Evolutionary conservation across 805 yeast species (phyloP), one percentile per base, ranked within the genome.

Genomic region (Sugiyamaella marilandica): DNA sequence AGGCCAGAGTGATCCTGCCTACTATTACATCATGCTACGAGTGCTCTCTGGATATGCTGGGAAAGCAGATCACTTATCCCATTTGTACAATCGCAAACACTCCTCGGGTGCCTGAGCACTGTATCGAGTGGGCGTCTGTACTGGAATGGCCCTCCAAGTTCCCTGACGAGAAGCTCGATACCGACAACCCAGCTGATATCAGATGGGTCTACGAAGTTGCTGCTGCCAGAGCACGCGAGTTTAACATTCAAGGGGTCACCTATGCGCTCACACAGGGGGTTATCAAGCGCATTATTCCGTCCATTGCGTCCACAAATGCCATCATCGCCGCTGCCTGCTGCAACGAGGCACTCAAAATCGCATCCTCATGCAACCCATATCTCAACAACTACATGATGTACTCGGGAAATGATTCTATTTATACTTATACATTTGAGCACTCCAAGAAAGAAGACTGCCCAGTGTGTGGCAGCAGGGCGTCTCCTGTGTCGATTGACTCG

Each of bases 41-140:
- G 66, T 92, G 99, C 63, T 86, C 96, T 4, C 72, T 87, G 50
- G 86, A 84, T 54, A 77, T 95, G 66, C 72, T 90, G 41, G 73
- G 76, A 2, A 67, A 72, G 24, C 80, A 77, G 55, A 72, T 74
- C 9, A 83, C 89, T 0, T 87, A 83, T 60, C 97, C 98, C 1
- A 83, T 92, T 59, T 94, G 98, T 68, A 94, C 98, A 0, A 84
- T 94, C 49, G 95, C 97, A 1, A 86, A 90, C 54, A 89, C 94
- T 8, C 98, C 98, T n/a, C 71, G 98, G 55, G 69, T 89, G 8
- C 94, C 97, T 0, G 97, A 91, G 61, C 98, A 92, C 68, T 90
- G 97, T 62, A 83, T 92, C 9, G 96, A 91, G 66, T 92, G 94
- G 85, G 90, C 92, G 0, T 80, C 82, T 54, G 84, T 82, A 32